Evolutionary conservation across 2,329 filamentous ascomycete species (phyloP), one percentile per base, ranked within the genome.

Genomic region (Stachybotrys echinatus): DNA sequence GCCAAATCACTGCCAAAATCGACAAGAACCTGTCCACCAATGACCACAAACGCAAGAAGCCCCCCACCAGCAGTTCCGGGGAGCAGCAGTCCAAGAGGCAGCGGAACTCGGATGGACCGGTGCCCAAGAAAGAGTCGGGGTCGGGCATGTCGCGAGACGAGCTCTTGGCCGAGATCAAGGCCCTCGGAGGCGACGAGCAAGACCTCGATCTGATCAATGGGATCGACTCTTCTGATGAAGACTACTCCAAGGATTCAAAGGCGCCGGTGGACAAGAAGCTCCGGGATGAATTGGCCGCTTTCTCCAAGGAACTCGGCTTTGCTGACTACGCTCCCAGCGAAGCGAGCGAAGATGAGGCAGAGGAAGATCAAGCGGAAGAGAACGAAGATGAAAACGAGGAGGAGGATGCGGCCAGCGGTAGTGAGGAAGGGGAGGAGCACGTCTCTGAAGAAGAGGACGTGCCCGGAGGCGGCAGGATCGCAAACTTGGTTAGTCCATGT

Each of bases 161-260:
- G 12, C 68, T 87, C 5, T 67, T 87, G 7, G 76, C 81, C 50
- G 84, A 87, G 59, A 87, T 87, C 53, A 73, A 76, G 55, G 81
- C 80, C 14, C 70, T 88, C 2, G 84, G 83, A 4, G 84, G 84
- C 14, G 81, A 85, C 48, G 80, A 87, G 63, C 74, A 81, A 40
- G 84, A 87, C 54, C 63, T 85, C 42, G 77, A 81, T 34, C 74
- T 87, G 31, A 76, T 87, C 48, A 77, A 74, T 40, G 80, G 77
- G 51, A 68, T 72, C 12, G 67, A 71, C 31, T 74, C 72, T 4
- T 70, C 72, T 18, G 68, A 72, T 50, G 67, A 70, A 47, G 67
- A 62, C 19, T 59, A 61, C 40, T 55, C 53, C n/a, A 59, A 63
- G 42, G 62, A 55, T 34, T 57, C 58, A 31, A 65, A 65, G 44